Evolutionary conservation across 306 rosid genomes (phyloP).

Genomic region (Betula pendula): DNA sequence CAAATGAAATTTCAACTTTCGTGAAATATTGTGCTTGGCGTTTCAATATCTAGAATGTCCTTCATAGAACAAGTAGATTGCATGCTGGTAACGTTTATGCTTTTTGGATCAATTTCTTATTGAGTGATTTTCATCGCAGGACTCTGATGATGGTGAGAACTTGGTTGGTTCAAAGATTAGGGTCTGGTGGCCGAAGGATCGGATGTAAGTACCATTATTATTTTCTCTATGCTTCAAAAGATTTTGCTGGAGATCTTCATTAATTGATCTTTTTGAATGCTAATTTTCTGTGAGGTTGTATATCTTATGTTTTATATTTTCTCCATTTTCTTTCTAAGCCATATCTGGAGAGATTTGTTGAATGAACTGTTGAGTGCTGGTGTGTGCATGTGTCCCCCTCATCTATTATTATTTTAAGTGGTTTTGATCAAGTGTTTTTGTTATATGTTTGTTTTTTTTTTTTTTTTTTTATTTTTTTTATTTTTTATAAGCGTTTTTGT

Average conservation of each 20-base stretch:
- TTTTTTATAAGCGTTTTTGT: no score
- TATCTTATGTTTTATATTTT: background rate
- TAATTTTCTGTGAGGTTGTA: background rate
- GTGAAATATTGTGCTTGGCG: background rate
- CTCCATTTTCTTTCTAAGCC: background rate
- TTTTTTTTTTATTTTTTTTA: no score
- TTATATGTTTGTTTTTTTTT: no score
- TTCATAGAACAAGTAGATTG: background rate
- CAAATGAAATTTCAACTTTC: background rate
- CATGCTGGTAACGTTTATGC: slow-evolving; percentile 4
- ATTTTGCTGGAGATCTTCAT: slow-evolving; percentile 13
- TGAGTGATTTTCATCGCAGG: slow-evolving; percentile 43
- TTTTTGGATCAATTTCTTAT: slow-evolving; percentile 20
- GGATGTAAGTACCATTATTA: slow-evolving; percentile 48
- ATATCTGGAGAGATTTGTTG: background rate
- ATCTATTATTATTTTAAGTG: background rate
- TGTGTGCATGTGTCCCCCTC: background rate
- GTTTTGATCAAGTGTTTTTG: background rate
- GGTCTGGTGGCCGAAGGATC: slow-evolving; percentile 94
- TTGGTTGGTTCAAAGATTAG: slow-evolving; percentile 63
- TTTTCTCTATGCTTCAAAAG: slow-evolving; percentile 10
- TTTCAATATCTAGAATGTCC: background rate
- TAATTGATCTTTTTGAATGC: slow-evolving; percentile 7
- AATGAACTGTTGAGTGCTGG: background rate
- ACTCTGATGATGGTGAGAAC: slow-evolving; percentile 46